phyloP scores from a whole-genome alignment of 2,329 filamentous ascomycete genomes.

The Dothideomycetidae sp. region DNA sequence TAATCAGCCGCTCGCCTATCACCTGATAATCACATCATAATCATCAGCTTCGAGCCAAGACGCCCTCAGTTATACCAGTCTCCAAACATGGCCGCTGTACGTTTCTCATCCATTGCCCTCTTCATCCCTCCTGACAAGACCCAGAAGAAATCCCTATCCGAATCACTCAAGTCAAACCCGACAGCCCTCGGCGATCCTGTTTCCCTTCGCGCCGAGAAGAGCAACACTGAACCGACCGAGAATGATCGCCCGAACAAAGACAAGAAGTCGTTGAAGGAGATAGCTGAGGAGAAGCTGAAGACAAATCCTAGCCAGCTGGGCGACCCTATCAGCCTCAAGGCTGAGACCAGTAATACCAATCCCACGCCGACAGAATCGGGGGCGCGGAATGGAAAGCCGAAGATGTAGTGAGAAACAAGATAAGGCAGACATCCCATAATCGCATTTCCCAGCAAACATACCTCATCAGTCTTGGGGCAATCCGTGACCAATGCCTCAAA shows the following conservation, averaged over 20 bases:
- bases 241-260: conserved; percentile 14
- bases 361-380: conserved; percentile 22
- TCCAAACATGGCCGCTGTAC: too few species aligned
- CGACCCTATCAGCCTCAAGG: conserved; percentile 19
- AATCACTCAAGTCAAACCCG: conserved; percentile 16
- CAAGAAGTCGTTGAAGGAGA: conserved; percentile 15
- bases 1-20: too few species aligned
- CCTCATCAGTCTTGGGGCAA: too few species aligned
- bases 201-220: conserved; percentile 23
- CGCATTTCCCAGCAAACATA: too few species aligned
- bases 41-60: too few species aligned
- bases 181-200: conserved; percentile 24
- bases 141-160: background rate
- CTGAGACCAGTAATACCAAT: conserved; percentile 18
- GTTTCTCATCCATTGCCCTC: too few species aligned
- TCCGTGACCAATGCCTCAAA: too few species aligned
- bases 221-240: conserved; percentile 18
- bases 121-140: too few species aligned
- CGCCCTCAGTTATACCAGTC: too few species aligned
- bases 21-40: too few species aligned
- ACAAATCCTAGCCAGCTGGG: conserved; percentile 17
- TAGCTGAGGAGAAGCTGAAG: conserved; percentile 17
- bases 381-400: conserved; percentile 20
- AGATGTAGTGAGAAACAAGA: conserved; percentile 16
- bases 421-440: too few species aligned